phyloP scores from a whole-genome alignment of 306 rosid genomes.

The Rubus parviflorus region DNA sequence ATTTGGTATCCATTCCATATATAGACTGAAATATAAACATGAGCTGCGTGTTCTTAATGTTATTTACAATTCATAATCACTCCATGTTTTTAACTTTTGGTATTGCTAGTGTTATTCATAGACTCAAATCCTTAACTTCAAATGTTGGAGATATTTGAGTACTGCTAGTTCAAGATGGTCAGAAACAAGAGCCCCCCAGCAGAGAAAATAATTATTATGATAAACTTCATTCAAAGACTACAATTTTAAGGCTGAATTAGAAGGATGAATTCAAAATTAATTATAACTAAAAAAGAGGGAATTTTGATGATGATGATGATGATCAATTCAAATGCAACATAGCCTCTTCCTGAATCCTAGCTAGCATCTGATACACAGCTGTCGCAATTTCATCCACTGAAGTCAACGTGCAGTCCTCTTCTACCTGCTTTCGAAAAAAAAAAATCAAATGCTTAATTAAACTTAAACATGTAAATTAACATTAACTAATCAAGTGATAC shows the following conservation, averaged over 20 bases:
- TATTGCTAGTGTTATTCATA: background rate
- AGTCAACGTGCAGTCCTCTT: constrained; percentile 78
- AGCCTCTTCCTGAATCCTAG: constrained; percentile 72
- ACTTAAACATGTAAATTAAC: background rate
- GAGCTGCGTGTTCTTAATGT: background rate
- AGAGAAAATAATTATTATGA: background rate
- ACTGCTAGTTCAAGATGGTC: background rate
- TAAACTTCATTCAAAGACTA: background rate
- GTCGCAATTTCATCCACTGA: constrained; percentile 90
- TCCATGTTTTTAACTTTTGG: background rate
- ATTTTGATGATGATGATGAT: background rate
- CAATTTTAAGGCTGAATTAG: background rate
- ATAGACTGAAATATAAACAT: background rate
- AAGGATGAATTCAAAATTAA: background rate
- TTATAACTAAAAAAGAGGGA: background rate
- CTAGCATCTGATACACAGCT: constrained; percentile 70
- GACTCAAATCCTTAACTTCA: background rate
- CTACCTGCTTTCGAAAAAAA: constrained; percentile 49
- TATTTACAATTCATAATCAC: background rate
- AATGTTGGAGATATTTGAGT: background rate
- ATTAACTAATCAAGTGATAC: background rate
- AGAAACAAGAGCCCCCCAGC: background rate
- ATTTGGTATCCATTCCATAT: background rate
- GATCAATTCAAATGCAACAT: constrained; percentile 31
- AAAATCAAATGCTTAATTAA: background rate